Conservation (phyloP, 352 stramenopile species). For the Phytophthora nicotianae region DNA sequence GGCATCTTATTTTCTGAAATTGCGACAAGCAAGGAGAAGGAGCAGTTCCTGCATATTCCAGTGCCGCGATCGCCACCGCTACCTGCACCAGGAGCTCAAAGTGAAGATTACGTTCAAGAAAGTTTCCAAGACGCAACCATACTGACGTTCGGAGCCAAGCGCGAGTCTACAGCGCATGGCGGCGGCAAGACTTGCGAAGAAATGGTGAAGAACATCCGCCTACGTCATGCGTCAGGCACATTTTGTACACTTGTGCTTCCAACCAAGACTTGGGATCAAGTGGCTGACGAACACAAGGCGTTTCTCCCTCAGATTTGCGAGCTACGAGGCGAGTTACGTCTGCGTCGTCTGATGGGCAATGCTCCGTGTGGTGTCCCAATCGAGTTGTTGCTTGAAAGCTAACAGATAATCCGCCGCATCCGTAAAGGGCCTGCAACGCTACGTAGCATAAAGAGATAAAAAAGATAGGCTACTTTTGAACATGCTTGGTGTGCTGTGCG, state of each 20-base stretch:
- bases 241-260: constrained; percentile 77
- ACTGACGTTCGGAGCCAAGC: constrained; percentile 59
- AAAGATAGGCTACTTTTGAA: constrained; percentile 9
- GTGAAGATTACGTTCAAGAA: constrained; percentile 29
- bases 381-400: constrained; percentile 49
- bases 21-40: constrained; percentile 13
- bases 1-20: constrained; percentile 66
- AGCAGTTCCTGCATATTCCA: constrained; percentile 60
- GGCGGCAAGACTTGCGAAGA: constrained; percentile 79
- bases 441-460: constrained; percentile 16
- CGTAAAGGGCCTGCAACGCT: constrained; percentile 1
- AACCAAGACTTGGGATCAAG: constrained; percentile 47
- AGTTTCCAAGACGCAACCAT: constrained; percentile 73
- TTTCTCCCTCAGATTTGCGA: constrained; percentile 48
- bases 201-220: constrained; percentile 89
- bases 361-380: constrained; percentile 46
- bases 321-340: constrained; percentile 59
- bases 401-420: neutral
- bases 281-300: constrained; percentile 44
- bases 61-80: constrained; percentile 46
- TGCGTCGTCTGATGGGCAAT: constrained; percentile 62
- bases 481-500: neutral
- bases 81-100: constrained; percentile 17
- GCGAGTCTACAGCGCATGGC: constrained; percentile 64
- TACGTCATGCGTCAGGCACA: constrained; percentile 80